A percentile compares a stretch with the other conserved stretches of the same genome.
These are phyloP conservation scores for Aureobasidium sp. DNA, from an alignment of 2,329 filamentous ascomycete genomes.

Conservation along the genomic window DNA sequence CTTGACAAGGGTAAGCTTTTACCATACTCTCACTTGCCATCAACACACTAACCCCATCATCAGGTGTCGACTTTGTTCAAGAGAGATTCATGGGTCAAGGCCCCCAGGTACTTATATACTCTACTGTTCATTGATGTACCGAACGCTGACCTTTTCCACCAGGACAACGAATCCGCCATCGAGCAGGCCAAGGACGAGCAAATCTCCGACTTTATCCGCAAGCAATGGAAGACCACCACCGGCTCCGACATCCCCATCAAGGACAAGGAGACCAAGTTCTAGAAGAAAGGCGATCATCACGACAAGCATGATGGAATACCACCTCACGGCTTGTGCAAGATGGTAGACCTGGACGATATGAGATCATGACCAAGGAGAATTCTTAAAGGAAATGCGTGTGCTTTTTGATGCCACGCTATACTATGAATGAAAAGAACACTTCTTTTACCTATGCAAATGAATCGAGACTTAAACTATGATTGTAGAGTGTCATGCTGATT, in stretches of 20 bases:
- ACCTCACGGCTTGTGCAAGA: not conserved
- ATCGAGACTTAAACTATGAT: not conserved
- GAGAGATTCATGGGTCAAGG: slow-evolving; percentile 66
- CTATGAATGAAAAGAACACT: not conserved
- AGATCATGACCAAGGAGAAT: not conserved
- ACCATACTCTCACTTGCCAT: not conserved
- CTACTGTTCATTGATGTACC: not conserved
- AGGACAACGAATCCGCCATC: slow-evolving; percentile 59
- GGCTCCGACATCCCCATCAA: slow-evolving; percentile 63
- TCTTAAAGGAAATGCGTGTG: not conserved
- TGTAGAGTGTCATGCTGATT: not conserved
- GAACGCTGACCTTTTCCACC: slow-evolving; percentile 27
- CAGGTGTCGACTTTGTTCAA: slow-evolving; percentile 72
- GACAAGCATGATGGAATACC: not conserved
- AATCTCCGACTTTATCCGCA: slow-evolving; percentile 63
- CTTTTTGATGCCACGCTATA: not conserved
- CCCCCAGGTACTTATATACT: slow-evolving; percentile 22
- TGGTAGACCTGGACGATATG: not conserved
- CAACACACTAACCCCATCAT: not conserved
- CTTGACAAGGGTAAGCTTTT: slow-evolving; percentile 64
- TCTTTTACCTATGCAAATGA: not conserved
- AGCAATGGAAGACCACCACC: slow-evolving; percentile 60
- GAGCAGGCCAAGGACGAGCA: slow-evolving; percentile 82
- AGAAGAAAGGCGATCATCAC: not conserved
- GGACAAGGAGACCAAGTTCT: slow-evolving; percentile 53